phyloP scores from a whole-genome alignment of 495 filamentous ascomycete genomes.

The Neohortaea acidophila region DNA sequence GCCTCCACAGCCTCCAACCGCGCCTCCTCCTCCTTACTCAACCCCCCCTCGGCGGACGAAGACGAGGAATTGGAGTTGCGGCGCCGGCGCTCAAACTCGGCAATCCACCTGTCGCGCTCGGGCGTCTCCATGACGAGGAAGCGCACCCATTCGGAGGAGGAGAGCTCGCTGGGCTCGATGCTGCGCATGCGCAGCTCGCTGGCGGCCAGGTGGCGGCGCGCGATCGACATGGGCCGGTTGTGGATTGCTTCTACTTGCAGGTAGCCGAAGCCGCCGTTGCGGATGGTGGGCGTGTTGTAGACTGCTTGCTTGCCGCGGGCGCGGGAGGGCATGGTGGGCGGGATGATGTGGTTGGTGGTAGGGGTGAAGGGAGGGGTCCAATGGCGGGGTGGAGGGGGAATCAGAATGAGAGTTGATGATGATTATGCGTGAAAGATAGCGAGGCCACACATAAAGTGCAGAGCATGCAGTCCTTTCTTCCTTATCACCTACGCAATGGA shows the following conservation, averaged over 20 bases:
- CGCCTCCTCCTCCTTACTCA: constrained; percentile 15
- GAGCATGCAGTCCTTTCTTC: too few species aligned
- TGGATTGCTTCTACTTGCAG: constrained; percentile 17
- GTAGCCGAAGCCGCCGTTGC: constrained; percentile 16
- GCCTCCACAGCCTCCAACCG: constrained; percentile 11
- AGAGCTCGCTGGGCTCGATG: constrained; percentile 18
- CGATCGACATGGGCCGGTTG: constrained; percentile 16
- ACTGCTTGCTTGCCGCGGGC: too few species aligned
- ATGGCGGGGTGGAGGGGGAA: too few species aligned
- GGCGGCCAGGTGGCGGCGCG: constrained; percentile 15
- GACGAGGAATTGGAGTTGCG: constrained; percentile 10
- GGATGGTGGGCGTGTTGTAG: constrained; percentile 17
- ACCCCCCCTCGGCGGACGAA: not conserved
- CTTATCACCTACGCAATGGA: too few species aligned
- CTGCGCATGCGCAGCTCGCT: constrained; percentile 15
- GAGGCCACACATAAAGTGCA: too few species aligned
- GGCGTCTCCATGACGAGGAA: constrained; percentile 18
- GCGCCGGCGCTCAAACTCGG: constrained; percentile 9
- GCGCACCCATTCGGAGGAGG: constrained; percentile 15
- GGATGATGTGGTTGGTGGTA: too few species aligned
- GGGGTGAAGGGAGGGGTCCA: too few species aligned
- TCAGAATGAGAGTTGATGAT: too few species aligned
- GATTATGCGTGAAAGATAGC: too few species aligned
- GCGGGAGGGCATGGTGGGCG: too few species aligned
- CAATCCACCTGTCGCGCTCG: constrained; percentile 17